Evolutionary conservation across 2,329 filamentous ascomycete genomes (phyloP).

Genomic region (Mycosphaerella arachidis): DNA sequence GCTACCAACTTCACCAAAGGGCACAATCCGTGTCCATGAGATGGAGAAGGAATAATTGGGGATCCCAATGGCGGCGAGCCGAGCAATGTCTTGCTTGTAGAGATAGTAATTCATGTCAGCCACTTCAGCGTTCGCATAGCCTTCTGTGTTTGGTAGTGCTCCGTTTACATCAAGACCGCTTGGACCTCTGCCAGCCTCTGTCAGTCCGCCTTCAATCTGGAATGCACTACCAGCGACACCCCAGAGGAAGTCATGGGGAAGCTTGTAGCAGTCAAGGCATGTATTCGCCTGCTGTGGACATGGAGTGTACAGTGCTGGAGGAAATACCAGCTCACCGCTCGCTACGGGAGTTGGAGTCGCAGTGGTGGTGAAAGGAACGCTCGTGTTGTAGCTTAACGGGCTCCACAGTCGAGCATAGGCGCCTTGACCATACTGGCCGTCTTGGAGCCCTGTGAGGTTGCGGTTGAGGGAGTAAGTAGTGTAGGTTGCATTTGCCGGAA

Average conservation of each 20-base stretch:
- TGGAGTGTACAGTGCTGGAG: slow-evolving; percentile 33
- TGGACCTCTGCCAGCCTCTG: slow-evolving; percentile 29
- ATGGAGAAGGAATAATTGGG: slow-evolving; percentile 42
- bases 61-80: slow-evolving; percentile 39
- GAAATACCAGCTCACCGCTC: slow-evolving; percentile 32
- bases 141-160: slow-evolving; percentile 10
- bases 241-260: slow-evolving; percentile 31
- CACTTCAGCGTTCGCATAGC: slow-evolving; percentile 29
- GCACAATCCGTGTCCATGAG: slow-evolving; percentile 48
- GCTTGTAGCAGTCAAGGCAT: slow-evolving; percentile 29
- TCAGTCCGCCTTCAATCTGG: slow-evolving; percentile 33
- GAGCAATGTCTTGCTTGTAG: slow-evolving; percentile 21
- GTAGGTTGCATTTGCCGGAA: slow-evolving; percentile 17
- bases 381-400: slow-evolving; percentile 18
- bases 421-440: slow-evolving; percentile 22
- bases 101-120: slow-evolving; percentile 15
- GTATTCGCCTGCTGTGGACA: slow-evolving; percentile 27
- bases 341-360: slow-evolving; percentile 35
- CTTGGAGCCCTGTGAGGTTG: slow-evolving; percentile 14
- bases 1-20: slow-evolving; percentile 43
- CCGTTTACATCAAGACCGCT: slow-evolving; percentile 17
- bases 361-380: slow-evolving; percentile 29
- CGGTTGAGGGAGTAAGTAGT: slow-evolving; percentile 20
- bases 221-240: slow-evolving; percentile 33
- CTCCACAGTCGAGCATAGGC: slow-evolving; percentile 22